Percentiles rank a stretch among this genome's conserved stretches.
Conservation (phyloP, 495 filamentous ascomycete genomes). For the Aspergillus leporis region DNA sequence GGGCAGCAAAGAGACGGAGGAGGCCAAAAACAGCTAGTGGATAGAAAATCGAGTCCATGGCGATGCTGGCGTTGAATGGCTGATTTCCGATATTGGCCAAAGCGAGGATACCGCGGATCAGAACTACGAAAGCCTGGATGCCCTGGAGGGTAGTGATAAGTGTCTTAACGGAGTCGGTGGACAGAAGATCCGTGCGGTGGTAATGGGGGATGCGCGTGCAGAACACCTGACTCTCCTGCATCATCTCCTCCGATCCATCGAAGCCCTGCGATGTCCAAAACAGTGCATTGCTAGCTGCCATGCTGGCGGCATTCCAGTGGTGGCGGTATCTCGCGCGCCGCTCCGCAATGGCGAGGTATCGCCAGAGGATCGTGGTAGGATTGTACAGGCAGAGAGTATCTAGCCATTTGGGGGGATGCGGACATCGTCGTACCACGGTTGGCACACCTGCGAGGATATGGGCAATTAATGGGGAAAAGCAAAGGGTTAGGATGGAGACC, state of each 20-base stretch:
- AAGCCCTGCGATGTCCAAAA: slow-evolving; percentile 3
- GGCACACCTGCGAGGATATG: slow-evolving; percentile 1
- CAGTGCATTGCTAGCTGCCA: slow-evolving; percentile 2
- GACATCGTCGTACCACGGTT: background rate
- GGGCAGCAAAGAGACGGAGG: background rate
- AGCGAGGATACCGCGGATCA: slow-evolving; percentile 2
- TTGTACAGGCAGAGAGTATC: slow-evolving; percentile 5
- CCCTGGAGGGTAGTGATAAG: slow-evolving; percentile 1
- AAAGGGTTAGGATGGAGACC: background rate
- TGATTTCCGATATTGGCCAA: background rate
- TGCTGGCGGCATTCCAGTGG: background rate
- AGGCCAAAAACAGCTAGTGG: slow-evolving; percentile 1
- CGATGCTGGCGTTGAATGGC: background rate
- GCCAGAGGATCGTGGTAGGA: slow-evolving; percentile 5
- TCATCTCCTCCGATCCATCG: slow-evolving; percentile 5
- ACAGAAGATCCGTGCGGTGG: background rate
- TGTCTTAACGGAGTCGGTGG: slow-evolving; percentile 3
- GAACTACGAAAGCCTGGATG: background rate
- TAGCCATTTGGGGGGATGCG: background rate
- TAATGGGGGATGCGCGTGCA: background rate
- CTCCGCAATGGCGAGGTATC: slow-evolving; percentile 5
- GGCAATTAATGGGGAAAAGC: slow-evolving; percentile 3
- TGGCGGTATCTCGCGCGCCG: background rate
- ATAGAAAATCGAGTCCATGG: slow-evolving; percentile 1
- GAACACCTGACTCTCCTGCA: background rate